Evolutionary conservation across 2,329 filamentous ascomycete genomes (phyloP).

Genomic region (Pseudogymnoascus sp.): DNA sequence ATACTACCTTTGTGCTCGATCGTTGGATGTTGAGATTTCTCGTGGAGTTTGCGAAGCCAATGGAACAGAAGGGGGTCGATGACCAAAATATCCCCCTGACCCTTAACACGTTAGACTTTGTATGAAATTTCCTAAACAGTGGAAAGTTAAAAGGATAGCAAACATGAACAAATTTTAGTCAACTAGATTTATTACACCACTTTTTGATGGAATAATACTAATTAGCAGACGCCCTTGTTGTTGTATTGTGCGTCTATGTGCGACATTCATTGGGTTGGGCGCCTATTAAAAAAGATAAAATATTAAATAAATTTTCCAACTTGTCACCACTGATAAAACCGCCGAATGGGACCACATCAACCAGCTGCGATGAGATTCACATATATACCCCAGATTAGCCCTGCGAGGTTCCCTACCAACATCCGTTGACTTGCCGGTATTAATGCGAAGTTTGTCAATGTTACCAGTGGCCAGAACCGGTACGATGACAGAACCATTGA

Average conservation of each 20-base stretch:
- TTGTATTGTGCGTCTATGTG: neutral
- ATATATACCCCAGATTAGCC: too few relatives aligned
- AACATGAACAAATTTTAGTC: neutral
- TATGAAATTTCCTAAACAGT: neutral
- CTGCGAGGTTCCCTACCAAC: too few relatives aligned
- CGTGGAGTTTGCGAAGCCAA: slow-evolving; percentile 27
- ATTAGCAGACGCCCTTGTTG: neutral
- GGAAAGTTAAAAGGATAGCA: neutral
- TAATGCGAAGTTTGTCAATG: too few relatives aligned
- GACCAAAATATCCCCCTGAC: neutral
- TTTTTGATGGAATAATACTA: neutral
- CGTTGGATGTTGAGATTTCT: slow-evolving; percentile 37
- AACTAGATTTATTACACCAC: neutral
- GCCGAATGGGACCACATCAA: too few relatives aligned
- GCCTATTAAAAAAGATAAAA: neutral
- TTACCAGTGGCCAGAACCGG: too few relatives aligned
- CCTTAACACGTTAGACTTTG: neutral
- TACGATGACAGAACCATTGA: too few relatives aligned
- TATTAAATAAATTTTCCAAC: neutral
- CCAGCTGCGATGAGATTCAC: too few relatives aligned
- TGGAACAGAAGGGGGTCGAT: slow-evolving; percentile 22
- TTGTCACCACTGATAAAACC: too few relatives aligned
- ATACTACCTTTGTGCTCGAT: slow-evolving; percentile 35
- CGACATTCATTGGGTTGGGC: neutral
- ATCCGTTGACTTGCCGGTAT: too few relatives aligned